phyloP scores from a whole-genome alignment of 2,329 filamentous ascomycete genomes.

The Ophiostoma pallidulum region DNA sequence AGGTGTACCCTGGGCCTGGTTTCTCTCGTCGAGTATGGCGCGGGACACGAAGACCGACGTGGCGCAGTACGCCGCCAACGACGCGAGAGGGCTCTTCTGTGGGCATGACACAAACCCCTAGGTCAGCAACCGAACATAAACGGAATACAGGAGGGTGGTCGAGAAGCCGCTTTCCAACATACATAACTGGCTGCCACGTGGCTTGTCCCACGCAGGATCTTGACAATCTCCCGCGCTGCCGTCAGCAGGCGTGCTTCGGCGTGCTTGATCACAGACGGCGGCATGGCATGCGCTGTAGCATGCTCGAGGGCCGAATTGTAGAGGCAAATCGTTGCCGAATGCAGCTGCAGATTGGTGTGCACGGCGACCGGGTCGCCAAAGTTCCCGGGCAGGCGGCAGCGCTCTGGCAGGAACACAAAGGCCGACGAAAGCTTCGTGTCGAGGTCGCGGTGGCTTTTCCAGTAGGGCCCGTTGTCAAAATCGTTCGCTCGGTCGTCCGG shows the following conservation, averaged over 20 bases:
- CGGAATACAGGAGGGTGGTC: too few relatives aligned
- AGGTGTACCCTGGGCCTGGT: background rate
- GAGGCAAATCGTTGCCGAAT: slow-evolving; percentile 78
- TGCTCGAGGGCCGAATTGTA: slow-evolving; percentile 85
- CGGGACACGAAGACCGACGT: slow-evolving; percentile 76
- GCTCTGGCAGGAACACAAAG: slow-evolving; percentile 67
- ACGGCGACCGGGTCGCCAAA: slow-evolving; percentile 63
- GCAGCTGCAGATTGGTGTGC: slow-evolving; percentile 80
- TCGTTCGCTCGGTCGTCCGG: slow-evolving; percentile 65
- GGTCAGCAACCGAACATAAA: background rate
- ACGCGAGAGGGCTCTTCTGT: slow-evolving; percentile 56
- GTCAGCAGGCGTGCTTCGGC: slow-evolving; percentile 67
- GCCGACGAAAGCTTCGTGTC: slow-evolving; percentile 72
- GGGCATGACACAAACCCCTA: slow-evolving; percentile 47
- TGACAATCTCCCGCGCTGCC: slow-evolving; percentile 75
- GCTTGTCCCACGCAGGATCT: slow-evolving; percentile 69
- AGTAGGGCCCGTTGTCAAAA: slow-evolving; percentile 66
- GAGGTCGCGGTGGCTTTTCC: slow-evolving; percentile 73
- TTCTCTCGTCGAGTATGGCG: slow-evolving; percentile 43
- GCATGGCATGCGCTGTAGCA: slow-evolving; percentile 61
- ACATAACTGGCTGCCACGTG: slow-evolving; percentile 40
- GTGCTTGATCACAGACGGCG: slow-evolving; percentile 53
- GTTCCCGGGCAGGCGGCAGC: slow-evolving; percentile 61
- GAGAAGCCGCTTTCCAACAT: too few relatives aligned
- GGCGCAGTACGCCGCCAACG: slow-evolving; percentile 78